Conservation (phyloP, 371 early-diverging fungal species). For the Mucor ambiguus region DNA sequence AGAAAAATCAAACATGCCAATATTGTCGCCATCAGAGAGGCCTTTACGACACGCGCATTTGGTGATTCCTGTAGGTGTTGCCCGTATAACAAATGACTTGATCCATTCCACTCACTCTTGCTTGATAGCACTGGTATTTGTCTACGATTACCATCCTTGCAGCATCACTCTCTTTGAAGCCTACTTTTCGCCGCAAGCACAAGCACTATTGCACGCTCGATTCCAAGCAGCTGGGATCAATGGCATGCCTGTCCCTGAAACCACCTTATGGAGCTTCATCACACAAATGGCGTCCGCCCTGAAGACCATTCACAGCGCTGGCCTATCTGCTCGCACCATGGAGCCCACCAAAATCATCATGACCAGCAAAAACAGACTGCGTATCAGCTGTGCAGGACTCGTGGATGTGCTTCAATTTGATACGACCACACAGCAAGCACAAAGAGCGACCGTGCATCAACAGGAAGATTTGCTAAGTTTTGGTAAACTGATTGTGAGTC, state of each 20-base stretch:
- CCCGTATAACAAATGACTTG: too few species aligned
- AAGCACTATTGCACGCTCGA: slow-evolving; percentile 46
- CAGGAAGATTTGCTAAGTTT: slow-evolving; percentile 89
- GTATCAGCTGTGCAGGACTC: slow-evolving; percentile 83
- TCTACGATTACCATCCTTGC: slow-evolving; percentile 91
- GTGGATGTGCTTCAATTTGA: slow-evolving; percentile 84
- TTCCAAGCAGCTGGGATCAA: slow-evolving; percentile 41
- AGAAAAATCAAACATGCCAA: slow-evolving; percentile 76
- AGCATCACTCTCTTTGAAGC: slow-evolving; percentile 72
- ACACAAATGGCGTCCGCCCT: slow-evolving; percentile 86
- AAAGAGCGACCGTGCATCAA: slow-evolving; percentile 64
- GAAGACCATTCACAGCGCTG: slow-evolving; percentile 79
- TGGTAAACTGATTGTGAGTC: slow-evolving; percentile 82
- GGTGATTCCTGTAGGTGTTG: slow-evolving; percentile 79
- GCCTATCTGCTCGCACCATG: slow-evolving; percentile 77
- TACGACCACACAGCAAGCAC: slow-evolving; percentile 44
- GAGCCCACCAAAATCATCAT: slow-evolving; percentile 83
- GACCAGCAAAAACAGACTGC: slow-evolving; percentile 83
- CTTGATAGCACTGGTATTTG: slow-evolving; percentile 72
- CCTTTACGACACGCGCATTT: slow-evolving; percentile 91
- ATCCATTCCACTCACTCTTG: not conserved
- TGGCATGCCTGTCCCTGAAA: slow-evolving; percentile 65
- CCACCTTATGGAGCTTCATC: slow-evolving; percentile 85
- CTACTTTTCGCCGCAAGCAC: slow-evolving; percentile 66
- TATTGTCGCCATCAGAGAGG: slow-evolving; percentile 82